Evolutionary conservation across 768 basidiomycete genomes (phyloP).

Genomic region (Auricularia cornea): DNA sequence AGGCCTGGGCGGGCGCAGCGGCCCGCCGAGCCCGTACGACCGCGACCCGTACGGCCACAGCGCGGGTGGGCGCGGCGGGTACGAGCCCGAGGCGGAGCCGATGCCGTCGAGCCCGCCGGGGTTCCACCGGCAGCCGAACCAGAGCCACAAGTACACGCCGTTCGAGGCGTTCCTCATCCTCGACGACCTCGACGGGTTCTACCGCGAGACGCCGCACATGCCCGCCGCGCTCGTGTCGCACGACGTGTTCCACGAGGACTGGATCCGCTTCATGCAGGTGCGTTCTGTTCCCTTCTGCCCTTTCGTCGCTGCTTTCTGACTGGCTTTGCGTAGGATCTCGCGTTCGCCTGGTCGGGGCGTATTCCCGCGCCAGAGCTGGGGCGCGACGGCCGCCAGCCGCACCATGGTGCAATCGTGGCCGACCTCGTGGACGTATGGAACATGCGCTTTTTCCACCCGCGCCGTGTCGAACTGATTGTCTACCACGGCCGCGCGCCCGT

Average conservation of each 20-base stretch:
- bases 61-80: slow-evolving; percentile 11
- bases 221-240: slow-evolving; percentile 64
- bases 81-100: slow-evolving; percentile 11
- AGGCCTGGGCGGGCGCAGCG: slow-evolving; percentile 13
- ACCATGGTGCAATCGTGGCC: slow-evolving; percentile 50
- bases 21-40: too few relatives aligned
- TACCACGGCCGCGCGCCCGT: slow-evolving; percentile 73
- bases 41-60: slow-evolving; percentile 27
- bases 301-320: not conserved
- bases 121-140: slow-evolving; percentile 66
- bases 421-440: slow-evolving; percentile 80
- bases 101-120: slow-evolving; percentile 28
- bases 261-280: slow-evolving; percentile 73
- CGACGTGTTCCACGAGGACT: slow-evolving; percentile 71
- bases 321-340: slow-evolving; percentile 46
- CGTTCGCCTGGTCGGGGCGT: slow-evolving; percentile 67
- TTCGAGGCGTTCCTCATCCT: slow-evolving; percentile 66
- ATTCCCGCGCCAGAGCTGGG: slow-evolving; percentile 52
- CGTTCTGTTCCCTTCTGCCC: slow-evolving; percentile 13
- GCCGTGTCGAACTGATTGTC: slow-evolving; percentile 72
- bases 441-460: slow-evolving; percentile 58
- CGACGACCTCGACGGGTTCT: slow-evolving; percentile 66
- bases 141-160: slow-evolving; percentile 53
- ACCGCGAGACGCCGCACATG: slow-evolving; percentile 57
- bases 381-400: slow-evolving; percentile 41